Base-by-base conservation (phyloP, 129 eudicot genomes). In the Chrysanthemum makinoi region DNA sequence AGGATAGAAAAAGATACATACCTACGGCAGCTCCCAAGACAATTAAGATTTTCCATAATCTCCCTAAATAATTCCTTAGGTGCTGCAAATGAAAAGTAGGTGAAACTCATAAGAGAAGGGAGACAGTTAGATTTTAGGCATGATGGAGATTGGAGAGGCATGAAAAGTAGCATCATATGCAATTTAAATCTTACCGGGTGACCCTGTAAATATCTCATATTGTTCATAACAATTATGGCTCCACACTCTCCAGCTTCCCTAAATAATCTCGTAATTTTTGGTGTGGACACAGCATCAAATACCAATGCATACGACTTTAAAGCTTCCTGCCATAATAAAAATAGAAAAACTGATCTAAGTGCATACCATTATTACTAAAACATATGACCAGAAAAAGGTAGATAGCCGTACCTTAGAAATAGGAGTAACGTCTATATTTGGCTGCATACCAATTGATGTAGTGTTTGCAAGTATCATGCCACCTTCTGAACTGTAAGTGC, bases 381-480 rank as follows among this genome's bases (percentile, higher is more conserved):
- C 1, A 58, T 59, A 67, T 30, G 55, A 55, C 17, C 20, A 69
- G 15, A 53, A 33, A 68, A 69, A 18, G 70, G 75, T 44, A 59
- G 52, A 72, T 62, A 54, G 61, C 28, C 84, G 57, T 75, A 94
- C 99, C 99, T 90, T 94, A 51, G 90, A 62, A 75, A 94, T 69
- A 19, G 99, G 99, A 19, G 99, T 89, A 73, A 86, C 93, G 7
- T 94, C 83, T 16, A 89, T 79, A 49, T 86, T 87, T 19, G 99
- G 99, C 68, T 90, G 89, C 97, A 94, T 94, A 43, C 99, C 99
- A 33, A 94, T 86, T 49, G 99, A 86, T 51, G 99, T 94, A 39
- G 97, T 81, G 85, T 94, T 94, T 52, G 96, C 99, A 75, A 94
- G 96, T 74, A 94, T 83, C 99, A 94, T 94, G 24, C 24, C 24